These are phyloP conservation scores for Thermothelomyces thermophilus DNA, from an alignment of 2,329 filamentous ascomycete species.

Conservation along the genomic window DNA sequence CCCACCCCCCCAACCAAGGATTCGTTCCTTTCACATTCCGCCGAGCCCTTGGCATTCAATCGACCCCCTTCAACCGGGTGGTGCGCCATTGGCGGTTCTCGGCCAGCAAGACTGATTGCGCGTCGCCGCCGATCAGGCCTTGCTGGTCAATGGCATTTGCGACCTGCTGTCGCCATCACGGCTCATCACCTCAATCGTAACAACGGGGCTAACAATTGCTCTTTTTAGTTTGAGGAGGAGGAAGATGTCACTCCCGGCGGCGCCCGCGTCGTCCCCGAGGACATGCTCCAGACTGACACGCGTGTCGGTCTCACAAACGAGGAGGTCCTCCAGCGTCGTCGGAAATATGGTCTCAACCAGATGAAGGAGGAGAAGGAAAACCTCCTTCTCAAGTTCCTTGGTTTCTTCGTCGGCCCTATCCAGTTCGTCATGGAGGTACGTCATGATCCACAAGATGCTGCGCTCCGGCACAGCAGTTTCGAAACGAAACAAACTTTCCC, in stretches of 20 bases:
- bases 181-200: background rate
- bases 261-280: constrained; percentile 61
- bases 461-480: constrained; percentile 11
- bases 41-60: background rate
- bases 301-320: constrained; percentile 60
- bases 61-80: background rate
- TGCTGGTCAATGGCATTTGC: background rate
- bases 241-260: constrained; percentile 40
- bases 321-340: constrained; percentile 58
- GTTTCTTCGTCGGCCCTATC: constrained; percentile 82
- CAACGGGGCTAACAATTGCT: constrained; percentile 11
- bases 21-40: background rate
- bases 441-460: constrained; percentile 2
- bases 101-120: background rate
- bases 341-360: constrained; percentile 76
- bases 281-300: constrained; percentile 64
- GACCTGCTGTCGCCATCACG: background rate
- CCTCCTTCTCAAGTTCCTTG: constrained; percentile 71
- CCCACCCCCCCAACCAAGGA: background rate
- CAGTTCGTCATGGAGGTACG: constrained; percentile 90
- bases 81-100: background rate
- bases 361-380: constrained; percentile 90
- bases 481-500: constrained; percentile 24
- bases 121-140: background rate
- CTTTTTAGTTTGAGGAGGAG: constrained; percentile 48